Conservation (phyloP, 1,284 basidiomycete genomes). For the Albatrellus sp. region DNA sequence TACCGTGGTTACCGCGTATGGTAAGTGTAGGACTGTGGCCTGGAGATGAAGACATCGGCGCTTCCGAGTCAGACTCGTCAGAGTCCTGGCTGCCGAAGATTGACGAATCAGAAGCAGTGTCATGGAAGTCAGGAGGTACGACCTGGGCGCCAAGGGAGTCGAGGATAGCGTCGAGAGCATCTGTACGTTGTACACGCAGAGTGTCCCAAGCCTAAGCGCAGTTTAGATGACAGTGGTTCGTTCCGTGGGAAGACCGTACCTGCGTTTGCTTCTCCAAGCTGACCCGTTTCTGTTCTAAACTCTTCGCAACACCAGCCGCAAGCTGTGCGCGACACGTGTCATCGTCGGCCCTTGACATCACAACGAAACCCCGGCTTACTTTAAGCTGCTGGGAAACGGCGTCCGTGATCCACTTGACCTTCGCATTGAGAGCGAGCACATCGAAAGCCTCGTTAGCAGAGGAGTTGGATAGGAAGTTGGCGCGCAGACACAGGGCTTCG, state of each 20-base stretch:
- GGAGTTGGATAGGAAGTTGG: conserved; percentile 42
- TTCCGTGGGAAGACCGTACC: conserved; percentile 25
- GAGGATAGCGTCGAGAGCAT: conserved; percentile 52
- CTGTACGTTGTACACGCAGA: conserved; percentile 40
- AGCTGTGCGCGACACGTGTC: conserved; percentile 28
- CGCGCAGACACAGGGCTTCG: conserved; percentile 55
- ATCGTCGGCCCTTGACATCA: not conserved
- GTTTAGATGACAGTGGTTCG: not conserved
- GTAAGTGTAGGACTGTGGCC: conserved; percentile 20
- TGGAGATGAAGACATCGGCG: conserved; percentile 8
- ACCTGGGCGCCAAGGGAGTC: conserved; percentile 57
- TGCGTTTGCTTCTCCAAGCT: conserved; percentile 45
- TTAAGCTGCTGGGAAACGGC: conserved; percentile 64
- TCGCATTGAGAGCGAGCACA: conserved; percentile 64
- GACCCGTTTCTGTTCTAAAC: conserved; percentile 55
- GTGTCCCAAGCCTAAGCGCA: conserved; percentile 54
- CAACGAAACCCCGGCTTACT: conserved; percentile 23
- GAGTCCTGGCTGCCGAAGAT: conserved; percentile 64
- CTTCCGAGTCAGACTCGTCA: conserved; percentile 16
- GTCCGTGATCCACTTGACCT: conserved; percentile 60
- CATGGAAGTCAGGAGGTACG: conserved; percentile 67
- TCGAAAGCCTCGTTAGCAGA: conserved; percentile 56
- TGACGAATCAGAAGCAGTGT: conserved; percentile 51
- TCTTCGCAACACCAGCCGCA: conserved; percentile 57
- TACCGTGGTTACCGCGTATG: conserved; percentile 9